These are phyloP conservation scores for Boechera stricta DNA, from an alignment of 345 rosid species.

Conservation along the genomic window DNA sequence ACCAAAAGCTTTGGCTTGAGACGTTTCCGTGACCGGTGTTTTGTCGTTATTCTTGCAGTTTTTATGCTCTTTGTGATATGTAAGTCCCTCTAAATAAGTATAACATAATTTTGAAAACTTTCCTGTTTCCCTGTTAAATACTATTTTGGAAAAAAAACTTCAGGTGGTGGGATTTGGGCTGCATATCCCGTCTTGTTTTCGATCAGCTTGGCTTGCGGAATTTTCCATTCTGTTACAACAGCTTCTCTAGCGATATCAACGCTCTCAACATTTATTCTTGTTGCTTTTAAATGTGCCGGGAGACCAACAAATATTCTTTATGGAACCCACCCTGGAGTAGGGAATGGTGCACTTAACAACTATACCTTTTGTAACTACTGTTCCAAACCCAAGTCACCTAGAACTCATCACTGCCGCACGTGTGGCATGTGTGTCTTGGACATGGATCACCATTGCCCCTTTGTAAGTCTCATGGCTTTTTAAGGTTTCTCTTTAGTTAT, in stretches of 20 bases:
- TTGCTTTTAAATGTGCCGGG: conserved; percentile 80
- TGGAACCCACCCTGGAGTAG: conserved; percentile 90
- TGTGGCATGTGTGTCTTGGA: conserved; percentile 87
- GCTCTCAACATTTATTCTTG: conserved; percentile 62
- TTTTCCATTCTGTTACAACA: conserved; percentile 57
- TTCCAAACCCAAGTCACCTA: conserved; percentile 84
- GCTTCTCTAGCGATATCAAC: conserved; percentile 58
- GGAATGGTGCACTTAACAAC: conserved; percentile 72
- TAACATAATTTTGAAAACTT: background rate
- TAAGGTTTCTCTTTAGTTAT: background rate
- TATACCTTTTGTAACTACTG: conserved; percentile 78
- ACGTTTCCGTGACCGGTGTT: conserved; percentile 83
- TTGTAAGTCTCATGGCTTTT: conserved; percentile 61
- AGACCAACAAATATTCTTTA: conserved; percentile 60
- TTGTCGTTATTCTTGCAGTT: conserved; percentile 59
- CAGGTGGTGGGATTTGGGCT: conserved; percentile 96
- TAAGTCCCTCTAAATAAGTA: conserved; percentile 48
- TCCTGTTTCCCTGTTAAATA: conserved; percentile 6
- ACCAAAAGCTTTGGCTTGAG: conserved; percentile 68
- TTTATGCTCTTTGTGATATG: conserved; percentile 84
- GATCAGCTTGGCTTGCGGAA: conserved; percentile 58
- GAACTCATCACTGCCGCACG: conserved; percentile 91
- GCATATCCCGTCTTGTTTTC: conserved; percentile 78
- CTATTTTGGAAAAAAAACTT: conserved; percentile 40
- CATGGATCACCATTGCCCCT: conserved; percentile 99